A percentile compares a stretch with the other conserved stretches of the same genome.
Evolutionary conservation across 2,329 filamentous ascomycete genomes (phyloP).

Genomic region (Pseudocercospora pini-densiflorae): DNA sequence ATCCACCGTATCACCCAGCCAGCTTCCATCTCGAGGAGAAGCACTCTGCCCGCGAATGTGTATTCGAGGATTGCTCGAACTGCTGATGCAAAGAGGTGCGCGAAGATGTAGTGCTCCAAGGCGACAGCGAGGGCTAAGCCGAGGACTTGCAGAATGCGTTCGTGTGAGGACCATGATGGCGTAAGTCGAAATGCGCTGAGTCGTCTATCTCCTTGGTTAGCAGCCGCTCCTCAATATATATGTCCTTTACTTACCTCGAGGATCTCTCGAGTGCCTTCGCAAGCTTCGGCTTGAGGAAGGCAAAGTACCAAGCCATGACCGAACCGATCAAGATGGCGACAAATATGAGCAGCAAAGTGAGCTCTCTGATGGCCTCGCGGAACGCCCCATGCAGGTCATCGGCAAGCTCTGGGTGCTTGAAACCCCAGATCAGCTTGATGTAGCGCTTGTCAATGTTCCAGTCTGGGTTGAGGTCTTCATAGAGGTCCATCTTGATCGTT

Average conservation of each 20-base stretch:
- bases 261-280: background rate
- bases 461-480: background rate
- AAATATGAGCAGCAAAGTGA: background rate
- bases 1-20: background rate
- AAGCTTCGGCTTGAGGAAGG: background rate
- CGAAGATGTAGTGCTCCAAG: background rate
- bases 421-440: background rate
- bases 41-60: background rate
- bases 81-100: background rate
- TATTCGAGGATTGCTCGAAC: background rate
- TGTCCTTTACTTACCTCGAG: background rate
- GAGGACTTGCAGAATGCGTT: background rate
- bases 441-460: background rate
- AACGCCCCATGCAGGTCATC: background rate
- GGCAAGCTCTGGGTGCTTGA: background rate
- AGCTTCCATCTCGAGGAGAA: background rate
- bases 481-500: slow-evolving; percentile 20
- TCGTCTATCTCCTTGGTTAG: background rate
- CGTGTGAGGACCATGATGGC: background rate
- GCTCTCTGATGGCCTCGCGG: background rate
- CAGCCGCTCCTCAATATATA: background rate
- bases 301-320: background rate
- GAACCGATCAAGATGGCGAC: background rate
- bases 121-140: background rate
- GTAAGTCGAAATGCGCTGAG: background rate